Base-by-base conservation (phyloP, 345 rosid genomes). In the Moricandia arvensis region DNA sequence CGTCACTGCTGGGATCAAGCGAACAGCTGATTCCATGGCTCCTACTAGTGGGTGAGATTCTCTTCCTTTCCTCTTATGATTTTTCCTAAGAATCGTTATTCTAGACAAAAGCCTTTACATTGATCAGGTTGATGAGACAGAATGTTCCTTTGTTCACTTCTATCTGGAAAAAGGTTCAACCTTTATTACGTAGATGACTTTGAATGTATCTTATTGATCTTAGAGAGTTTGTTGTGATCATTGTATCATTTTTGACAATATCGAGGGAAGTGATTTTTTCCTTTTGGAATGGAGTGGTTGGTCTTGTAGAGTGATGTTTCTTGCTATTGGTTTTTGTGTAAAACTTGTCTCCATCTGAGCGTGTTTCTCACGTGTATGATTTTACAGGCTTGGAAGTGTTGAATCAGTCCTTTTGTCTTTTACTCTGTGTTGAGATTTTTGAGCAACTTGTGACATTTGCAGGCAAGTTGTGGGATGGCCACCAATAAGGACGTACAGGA, bases 401-500 rank as follows among this genome's bases (percentile, higher is more conserved):
- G 10, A 45, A 43, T 51, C 45, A 55, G 4, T 57, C 59, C 34
- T 38, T 29, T 16, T 61, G 15, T 38, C 3, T 8, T 15, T 51
- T 66, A 66, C 35, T 16, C 51, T 49, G n/a, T 34, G 61, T 47
- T 75, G 18, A 69, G 70, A 21, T 7, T 30, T 54, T 66, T 63
- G 34, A 7, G 9, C 62, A 41, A 26, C 53, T 66, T 63, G 45
- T 8, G 10, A 26, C 51, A 5, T 9, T 45, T 80, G 70, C 88
- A 90, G 93, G 75, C 96, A 89, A 77, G 89, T 88, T 54, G 95
- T 91, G 58, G 98, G 98, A 43, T 94, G 98, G 98, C 98, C 98
- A 72, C 98, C 98, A n/a, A 77, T 94, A 66, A 83, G 95, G 81
- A 76, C 87, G 53, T 83, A 86, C 72, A 81, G 97, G 68, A 87